Conservation (phyloP, 148 eudicot species). For the Nepenthes mirabilis region DNA sequence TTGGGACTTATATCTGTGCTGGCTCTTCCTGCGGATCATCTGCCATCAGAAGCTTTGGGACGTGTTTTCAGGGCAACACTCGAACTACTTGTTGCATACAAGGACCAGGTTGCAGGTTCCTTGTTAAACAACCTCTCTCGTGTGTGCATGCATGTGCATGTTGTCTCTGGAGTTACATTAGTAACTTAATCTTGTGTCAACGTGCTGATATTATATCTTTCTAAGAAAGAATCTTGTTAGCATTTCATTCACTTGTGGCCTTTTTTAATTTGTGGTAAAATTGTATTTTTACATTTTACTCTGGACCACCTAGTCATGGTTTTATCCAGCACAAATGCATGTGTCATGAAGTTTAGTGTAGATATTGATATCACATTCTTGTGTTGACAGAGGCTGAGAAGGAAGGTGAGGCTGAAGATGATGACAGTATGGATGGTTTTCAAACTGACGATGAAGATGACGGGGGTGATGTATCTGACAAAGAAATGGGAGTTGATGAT, state of each 20-base stretch:
- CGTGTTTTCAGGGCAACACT: conserved; percentile 84
- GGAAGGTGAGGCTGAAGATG: conserved; percentile 56
- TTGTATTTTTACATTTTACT: no score
- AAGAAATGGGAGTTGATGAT: conserved; percentile 90
- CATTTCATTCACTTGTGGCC: not conserved
- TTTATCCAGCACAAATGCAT: not conserved
- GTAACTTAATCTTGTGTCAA: no score
- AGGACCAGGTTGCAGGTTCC: conserved; percentile 85
- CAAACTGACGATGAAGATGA: conserved; percentile 74
- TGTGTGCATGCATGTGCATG: not conserved
- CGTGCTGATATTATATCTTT: no score
- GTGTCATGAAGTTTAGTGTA: not conserved
- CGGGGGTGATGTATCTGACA: conserved; percentile 55
- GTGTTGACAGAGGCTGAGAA: conserved; percentile 58
- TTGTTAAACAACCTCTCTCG: not conserved
- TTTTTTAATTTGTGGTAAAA: not conserved
- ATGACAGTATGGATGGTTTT: conserved; percentile 76
- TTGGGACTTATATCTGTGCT: conserved; percentile 86
- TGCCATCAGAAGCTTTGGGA: conserved; percentile 78
- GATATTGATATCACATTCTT: conserved; percentile 2
- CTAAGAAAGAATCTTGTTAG: no score
- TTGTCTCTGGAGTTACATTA: no score
- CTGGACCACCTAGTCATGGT: no score
- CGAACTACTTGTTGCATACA: conserved; percentile 88
- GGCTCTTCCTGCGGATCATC: conserved; percentile 73